These are phyloP conservation scores for Xerocomellus intermedius DNA, from an alignment of 768 basidiomycete genomes.

Conservation along the genomic window DNA sequence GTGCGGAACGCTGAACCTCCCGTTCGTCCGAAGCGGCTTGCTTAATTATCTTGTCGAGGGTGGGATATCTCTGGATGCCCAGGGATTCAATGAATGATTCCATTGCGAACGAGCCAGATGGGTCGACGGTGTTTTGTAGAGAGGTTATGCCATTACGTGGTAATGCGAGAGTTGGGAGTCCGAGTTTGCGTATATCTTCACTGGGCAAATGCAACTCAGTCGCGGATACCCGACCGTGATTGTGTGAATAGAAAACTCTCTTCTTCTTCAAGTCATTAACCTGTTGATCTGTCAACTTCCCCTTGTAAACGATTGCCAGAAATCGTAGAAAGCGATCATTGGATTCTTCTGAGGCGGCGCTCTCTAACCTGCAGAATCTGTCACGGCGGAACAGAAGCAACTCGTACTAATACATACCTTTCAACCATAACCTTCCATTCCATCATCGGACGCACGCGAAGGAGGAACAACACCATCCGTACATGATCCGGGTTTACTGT, in stretches of 20 bases:
- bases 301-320: constrained; percentile 62
- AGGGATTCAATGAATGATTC: neutral
- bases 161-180: constrained; percentile 68
- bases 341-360: constrained; percentile 8
- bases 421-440: constrained; percentile 7
- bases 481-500: neutral
- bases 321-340: constrained; percentile 39
- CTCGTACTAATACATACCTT: constrained; percentile 42
- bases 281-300: neutral
- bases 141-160: neutral
- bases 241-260: constrained; percentile 6
- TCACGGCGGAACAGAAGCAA: constrained; percentile 24
- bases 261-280: constrained; percentile 1
- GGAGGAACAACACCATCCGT: neutral
- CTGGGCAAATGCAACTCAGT: constrained; percentile 79
- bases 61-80: constrained; percentile 1
- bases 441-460: constrained; percentile 38
- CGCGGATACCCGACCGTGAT: neutral
- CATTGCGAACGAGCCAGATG: neutral
- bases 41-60: constrained; percentile 3
- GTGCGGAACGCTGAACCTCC: neutral
- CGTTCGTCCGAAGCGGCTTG: constrained; percentile 5
- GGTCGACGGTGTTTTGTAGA: neutral
- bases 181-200: constrained; percentile 61
- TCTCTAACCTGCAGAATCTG: constrained; percentile 8